Evolutionary conservation across 1,284 basidiomycete species (phyloP).

Genomic region (Lignosus rhinocerotis): DNA sequence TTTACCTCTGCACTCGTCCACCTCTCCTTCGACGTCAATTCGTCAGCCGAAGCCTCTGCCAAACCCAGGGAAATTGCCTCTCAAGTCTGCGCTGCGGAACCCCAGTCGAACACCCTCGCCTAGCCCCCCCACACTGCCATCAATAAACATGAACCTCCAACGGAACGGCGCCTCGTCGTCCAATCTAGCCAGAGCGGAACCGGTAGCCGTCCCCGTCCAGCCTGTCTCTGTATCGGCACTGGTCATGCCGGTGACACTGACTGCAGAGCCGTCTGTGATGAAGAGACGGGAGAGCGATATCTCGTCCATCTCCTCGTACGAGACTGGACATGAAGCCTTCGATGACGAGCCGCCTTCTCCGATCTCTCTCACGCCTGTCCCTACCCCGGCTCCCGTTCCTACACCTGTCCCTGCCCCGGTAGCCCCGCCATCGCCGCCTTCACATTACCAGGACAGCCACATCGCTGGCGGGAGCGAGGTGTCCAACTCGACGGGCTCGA

Average conservation of each 20-base stretch:
- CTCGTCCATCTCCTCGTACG: conserved; percentile 58
- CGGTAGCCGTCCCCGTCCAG: not conserved
- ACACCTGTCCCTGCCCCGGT: conserved; percentile 2
- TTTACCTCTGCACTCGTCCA: conserved; percentile 4
- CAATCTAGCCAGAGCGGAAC: conserved; percentile 10
- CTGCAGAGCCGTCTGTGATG: conserved; percentile 1
- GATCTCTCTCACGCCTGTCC: not conserved
- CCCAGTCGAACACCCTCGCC: conserved; percentile 52
- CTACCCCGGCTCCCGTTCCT: not conserved
- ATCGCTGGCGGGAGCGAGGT: conserved; percentile 26
- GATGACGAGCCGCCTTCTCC: conserved; percentile 31
- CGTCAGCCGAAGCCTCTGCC: conserved; percentile 16
- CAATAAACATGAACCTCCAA: not conserved
- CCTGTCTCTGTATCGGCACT: conserved; percentile 1
- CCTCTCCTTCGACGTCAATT: not conserved
- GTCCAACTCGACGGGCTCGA: conserved; percentile 28
- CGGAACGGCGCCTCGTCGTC: conserved; percentile 5
- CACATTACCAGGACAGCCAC: conserved; percentile 28
- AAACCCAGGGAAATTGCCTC: conserved; percentile 41
- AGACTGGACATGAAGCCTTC: conserved; percentile 55
- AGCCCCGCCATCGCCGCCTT: conserved; percentile 11
- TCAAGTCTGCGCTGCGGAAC: conserved; percentile 65
- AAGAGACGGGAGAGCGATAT: conserved; percentile 34
- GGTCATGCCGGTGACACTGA: not conserved
- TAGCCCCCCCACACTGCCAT: conserved; percentile 47